Base-by-base conservation (phyloP, 2,329 filamentous ascomycete species). In the Didymella exigua region DNA sequence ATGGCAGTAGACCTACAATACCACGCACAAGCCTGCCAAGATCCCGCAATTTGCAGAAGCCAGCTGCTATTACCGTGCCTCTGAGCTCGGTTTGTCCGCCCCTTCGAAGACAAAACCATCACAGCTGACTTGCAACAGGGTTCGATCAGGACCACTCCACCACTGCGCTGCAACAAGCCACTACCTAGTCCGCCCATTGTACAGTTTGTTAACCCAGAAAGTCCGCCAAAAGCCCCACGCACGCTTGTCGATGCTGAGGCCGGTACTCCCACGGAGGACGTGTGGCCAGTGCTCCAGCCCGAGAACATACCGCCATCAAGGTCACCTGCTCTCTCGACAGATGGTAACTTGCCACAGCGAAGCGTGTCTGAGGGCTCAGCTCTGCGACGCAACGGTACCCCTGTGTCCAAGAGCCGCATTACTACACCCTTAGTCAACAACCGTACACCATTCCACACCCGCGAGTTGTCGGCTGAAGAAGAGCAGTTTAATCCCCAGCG, bases 161-260 rank as follows among this genome's bases (percentile, higher is more conserved):
- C 49, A 1, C 40, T 49, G 6, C 56, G 42, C 24, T 47, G 49
- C 23, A 58, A 76, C 29, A 78, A 78, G 58, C 70, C 74, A n/a
- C 63, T 78, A 4, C 76, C 76, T 8, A 70, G 73, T 34, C 70
- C 72, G 9, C 76, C 77, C 2, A 49, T 75, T 11, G 70, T 65
- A 21, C 69, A 73, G 13, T 26, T 76, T 4, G 48, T 66, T 9
- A 61, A 71, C 30, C 59, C 62, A 3, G 42, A 60, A 18, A 76
- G 70, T 45, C 75, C 76, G 3, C 64, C 61, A 7, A 76, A 75
- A 56, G 67, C 73, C 27, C 65, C 68, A 24, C 72, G 74, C 14
- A 74, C 71, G 2, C 65, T 79, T 18, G 57, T 79, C 5, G 77
- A 78, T 49, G 76, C 76, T 13, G 68, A 68, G 21, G 73, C 76